Conservation (phyloP, 345 rosid species). For the Syzygium grande region DNA sequence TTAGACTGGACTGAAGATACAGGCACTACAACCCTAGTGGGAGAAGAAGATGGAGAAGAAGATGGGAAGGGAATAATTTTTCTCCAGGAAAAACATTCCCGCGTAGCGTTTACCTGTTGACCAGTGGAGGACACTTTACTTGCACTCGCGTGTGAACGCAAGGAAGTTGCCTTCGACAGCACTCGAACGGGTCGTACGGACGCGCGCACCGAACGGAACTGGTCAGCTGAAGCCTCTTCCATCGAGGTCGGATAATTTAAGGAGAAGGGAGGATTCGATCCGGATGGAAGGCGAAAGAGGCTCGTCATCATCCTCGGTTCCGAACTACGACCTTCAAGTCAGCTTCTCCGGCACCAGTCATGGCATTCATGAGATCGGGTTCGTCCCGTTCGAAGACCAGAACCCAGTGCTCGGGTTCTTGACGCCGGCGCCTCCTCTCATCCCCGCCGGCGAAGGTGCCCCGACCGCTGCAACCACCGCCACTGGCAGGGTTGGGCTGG, state of each 20-base stretch:
- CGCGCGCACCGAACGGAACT: neutral
- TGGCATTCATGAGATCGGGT: conserved; percentile 63
- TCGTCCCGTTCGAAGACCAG: conserved; percentile 62
- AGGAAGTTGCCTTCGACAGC: neutral
- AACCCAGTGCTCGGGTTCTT: conserved; percentile 64
- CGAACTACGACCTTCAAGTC: conserved; percentile 55
- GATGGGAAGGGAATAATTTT: neutral
- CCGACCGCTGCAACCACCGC: neutral
- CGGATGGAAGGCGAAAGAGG: neutral
- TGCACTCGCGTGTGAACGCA: neutral
- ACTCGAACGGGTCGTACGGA: neutral
- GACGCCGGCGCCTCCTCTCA: conserved; percentile 41
- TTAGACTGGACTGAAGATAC: neutral
- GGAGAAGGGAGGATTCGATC: neutral
- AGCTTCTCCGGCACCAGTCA: conserved; percentile 45
- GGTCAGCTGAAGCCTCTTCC: neutral
- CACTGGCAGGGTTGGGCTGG: neutral
- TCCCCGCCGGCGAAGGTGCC: conserved; percentile 15
- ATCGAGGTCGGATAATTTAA: neutral
- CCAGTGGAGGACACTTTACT: neutral
- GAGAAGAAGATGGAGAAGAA: neutral
- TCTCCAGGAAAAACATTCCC: conserved; percentile 1
- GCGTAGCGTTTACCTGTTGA: neutral
- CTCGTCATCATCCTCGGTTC: neutral
- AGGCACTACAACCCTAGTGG: neutral